phyloP scores from a whole-genome alignment of 1,284 basidiomycete genomes.

The Apiotrichum akiyoshidainum region DNA sequence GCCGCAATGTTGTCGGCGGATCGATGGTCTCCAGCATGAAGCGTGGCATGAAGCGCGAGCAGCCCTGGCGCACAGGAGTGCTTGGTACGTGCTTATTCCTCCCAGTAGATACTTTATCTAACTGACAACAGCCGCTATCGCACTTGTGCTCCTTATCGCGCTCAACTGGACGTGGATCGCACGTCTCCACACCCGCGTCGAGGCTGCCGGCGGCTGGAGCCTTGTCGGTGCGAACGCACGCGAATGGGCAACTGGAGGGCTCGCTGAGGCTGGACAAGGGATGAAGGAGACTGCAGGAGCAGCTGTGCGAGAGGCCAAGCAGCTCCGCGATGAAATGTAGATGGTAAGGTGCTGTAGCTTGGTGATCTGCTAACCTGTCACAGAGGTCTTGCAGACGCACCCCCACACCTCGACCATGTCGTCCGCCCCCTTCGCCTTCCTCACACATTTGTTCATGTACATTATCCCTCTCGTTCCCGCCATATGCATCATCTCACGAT shows the following conservation, averaged over 20 bases:
- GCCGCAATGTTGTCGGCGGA: constrained; percentile 27
- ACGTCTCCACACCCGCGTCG: constrained; percentile 11
- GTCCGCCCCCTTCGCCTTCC: too few species aligned
- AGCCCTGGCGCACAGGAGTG: neutral
- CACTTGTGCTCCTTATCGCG: constrained; percentile 19
- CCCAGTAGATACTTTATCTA: neutral
- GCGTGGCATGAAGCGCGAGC: constrained; percentile 10
- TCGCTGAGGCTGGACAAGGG: too few species aligned
- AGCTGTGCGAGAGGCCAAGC: neutral
- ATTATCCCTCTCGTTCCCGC: too few species aligned
- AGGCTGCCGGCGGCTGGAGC: constrained; percentile 15
- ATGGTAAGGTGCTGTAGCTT: too few species aligned
- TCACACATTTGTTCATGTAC: too few species aligned
- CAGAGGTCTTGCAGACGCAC: too few species aligned
- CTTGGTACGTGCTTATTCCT: constrained; percentile 10
- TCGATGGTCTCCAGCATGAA: constrained; percentile 38
- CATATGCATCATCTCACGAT: too few species aligned
- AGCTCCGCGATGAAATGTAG: neutral
- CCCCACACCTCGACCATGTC: too few species aligned
- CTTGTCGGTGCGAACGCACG: neutral
- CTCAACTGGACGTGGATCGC: constrained; percentile 26
- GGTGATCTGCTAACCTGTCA: too few species aligned
- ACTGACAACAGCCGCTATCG: constrained; percentile 21
- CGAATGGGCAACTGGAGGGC: neutral
- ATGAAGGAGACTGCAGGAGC: neutral